These are phyloP conservation scores for Fusarium miscanthi DNA, from an alignment of 2,329 filamentous ascomycete species.

Conservation along the genomic window DNA sequence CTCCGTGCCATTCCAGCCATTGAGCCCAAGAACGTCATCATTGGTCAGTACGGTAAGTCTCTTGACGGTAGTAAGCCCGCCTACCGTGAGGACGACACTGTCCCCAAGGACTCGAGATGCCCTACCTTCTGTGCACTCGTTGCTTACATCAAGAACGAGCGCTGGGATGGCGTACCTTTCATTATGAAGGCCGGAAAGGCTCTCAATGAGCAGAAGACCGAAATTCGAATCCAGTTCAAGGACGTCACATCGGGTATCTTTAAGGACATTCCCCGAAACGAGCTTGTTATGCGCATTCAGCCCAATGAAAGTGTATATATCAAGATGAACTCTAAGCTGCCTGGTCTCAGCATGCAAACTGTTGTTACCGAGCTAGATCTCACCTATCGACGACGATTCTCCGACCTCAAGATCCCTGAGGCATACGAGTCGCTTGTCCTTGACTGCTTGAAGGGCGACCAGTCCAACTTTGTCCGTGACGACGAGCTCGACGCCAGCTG, in stretches of 20 bases:
- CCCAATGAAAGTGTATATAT: slow-evolving; percentile 99
- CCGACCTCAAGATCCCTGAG: slow-evolving; percentile 98
- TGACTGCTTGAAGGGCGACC: slow-evolving; percentile 97
- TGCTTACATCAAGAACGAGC: slow-evolving; percentile 99
- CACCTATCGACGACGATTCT: slow-evolving; percentile 98
- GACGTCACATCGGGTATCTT: slow-evolving; percentile 99
- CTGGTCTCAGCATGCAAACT: slow-evolving; percentile 98
- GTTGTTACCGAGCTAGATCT: slow-evolving; percentile 98
- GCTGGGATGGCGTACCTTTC: slow-evolving; percentile 99
- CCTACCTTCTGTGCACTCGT: slow-evolving; percentile 98
- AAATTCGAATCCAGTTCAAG: slow-evolving; percentile 99
- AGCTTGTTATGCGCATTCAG: slow-evolving; percentile 98
- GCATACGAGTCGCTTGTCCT: slow-evolving; percentile 98
- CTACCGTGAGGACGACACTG: slow-evolving; percentile 99
- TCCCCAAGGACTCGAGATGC: slow-evolving; percentile 96
- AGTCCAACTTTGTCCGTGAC: slow-evolving; percentile 98
- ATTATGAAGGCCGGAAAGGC: slow-evolving; percentile 99
- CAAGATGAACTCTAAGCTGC: slow-evolving; percentile 99
- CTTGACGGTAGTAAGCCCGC: slow-evolving; percentile 95
- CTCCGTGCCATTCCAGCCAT: slow-evolving; percentile 93
- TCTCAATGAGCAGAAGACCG: slow-evolving; percentile 99
- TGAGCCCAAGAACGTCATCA: slow-evolving; percentile 99
- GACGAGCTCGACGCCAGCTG: slow-evolving; percentile 97
- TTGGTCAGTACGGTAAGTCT: slow-evolving; percentile 97
- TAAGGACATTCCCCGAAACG: slow-evolving; percentile 99